These are phyloP conservation scores for Debaryomyces castellii DNA, from an alignment of 805 yeast genomes.

Conservation along the genomic window DNA sequence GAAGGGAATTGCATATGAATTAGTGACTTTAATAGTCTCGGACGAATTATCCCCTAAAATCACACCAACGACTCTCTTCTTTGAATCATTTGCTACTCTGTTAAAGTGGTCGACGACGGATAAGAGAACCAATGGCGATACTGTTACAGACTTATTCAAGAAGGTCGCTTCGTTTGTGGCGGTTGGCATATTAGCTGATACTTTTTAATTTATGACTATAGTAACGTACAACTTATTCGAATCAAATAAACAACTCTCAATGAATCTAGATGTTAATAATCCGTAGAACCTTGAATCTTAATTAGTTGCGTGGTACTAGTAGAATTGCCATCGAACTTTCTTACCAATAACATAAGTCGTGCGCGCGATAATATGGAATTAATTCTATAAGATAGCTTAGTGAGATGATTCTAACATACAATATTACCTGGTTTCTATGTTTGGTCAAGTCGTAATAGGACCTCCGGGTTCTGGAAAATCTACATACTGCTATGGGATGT, in stretches of 20 bases:
- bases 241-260: not conserved
- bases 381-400: not conserved
- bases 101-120: conserved; percentile 96
- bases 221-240: not conserved
- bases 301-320: not conserved
- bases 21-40: conserved; percentile 69
- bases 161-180: conserved; percentile 37
- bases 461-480: conserved; percentile 99
- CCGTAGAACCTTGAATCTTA: not conserved
- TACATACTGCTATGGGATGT: conserved; percentile 90
- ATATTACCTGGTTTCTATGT: conserved; percentile 28
- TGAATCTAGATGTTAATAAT: not conserved
- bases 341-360: not conserved
- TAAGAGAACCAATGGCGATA: conserved; percentile 91
- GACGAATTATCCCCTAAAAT: conserved; percentile 76
- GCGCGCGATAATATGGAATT: not conserved
- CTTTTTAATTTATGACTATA: not conserved
- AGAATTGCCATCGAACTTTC: conserved; percentile 1
- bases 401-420: not conserved
- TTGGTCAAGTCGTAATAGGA: conserved; percentile 92
- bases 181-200: conserved; percentile 17
- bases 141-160: conserved; percentile 65
- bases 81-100: conserved; percentile 67
- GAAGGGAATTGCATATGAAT: conserved; percentile 95
- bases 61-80: conserved; percentile 91